phyloP scores from a whole-genome alignment of 2,329 filamentous ascomycete species.

The Colletotrichum gigasporum region DNA sequence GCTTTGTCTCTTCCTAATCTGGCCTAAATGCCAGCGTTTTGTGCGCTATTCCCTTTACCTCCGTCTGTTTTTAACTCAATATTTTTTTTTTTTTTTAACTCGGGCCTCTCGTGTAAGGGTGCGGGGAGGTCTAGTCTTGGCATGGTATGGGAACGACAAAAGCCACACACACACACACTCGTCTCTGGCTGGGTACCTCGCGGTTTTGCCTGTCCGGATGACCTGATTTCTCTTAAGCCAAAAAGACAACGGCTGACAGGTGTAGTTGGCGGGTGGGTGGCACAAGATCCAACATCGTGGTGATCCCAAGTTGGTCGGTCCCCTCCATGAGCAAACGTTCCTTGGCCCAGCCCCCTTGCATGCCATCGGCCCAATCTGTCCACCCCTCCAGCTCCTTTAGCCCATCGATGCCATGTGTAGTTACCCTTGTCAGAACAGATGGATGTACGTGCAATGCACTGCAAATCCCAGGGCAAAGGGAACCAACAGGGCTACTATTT shows the following conservation, averaged over 20 bases:
- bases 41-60: conserved; percentile 1
- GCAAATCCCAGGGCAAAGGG: conserved; percentile 13
- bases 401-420: conserved; percentile 20
- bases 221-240: not conserved
- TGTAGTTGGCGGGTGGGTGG: not conserved
- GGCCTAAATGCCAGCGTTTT: conserved; percentile 9
- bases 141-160: not conserved
- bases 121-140: not conserved
- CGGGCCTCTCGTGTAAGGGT: not conserved
- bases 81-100: not conserved
- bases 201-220: not conserved
- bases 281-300: not conserved
- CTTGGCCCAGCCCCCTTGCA: conserved; percentile 26
- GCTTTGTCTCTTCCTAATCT: conserved; percentile 26
- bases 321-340: conserved; percentile 18
- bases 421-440: conserved; percentile 6
- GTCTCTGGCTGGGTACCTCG: not conserved
- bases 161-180: not conserved
- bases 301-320: conserved; percentile 3
- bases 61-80: not conserved
- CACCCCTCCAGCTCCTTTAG: conserved; percentile 16
- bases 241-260: not conserved
- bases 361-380: conserved; percentile 12
- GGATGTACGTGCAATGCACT: conserved; percentile 1
- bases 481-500: not conserved